A percentile compares a stretch with the other conserved stretches of the same genome.
These are phyloP conservation scores for Boletus rufocinnamomeus DNA, from an alignment of 768 basidiomycete species.

Conservation along the genomic window DNA sequence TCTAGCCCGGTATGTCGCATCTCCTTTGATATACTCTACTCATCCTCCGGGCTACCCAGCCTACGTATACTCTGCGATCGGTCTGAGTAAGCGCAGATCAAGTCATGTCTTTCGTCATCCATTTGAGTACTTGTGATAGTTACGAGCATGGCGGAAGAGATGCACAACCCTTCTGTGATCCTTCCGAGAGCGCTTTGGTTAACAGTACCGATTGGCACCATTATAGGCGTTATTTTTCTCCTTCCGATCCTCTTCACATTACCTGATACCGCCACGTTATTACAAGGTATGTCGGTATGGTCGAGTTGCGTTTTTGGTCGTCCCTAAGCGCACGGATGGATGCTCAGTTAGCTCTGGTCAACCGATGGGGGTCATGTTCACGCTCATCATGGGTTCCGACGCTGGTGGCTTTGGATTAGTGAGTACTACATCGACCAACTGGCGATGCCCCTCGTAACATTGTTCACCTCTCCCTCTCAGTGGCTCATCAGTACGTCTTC, in stretches of 20 bases:
- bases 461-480: constrained; percentile 16
- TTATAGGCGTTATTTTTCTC: constrained; percentile 55
- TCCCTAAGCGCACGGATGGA: constrained; percentile 3
- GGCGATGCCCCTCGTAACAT: not conserved
- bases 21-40: not conserved
- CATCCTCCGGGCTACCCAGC: constrained; percentile 36
- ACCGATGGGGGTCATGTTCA: constrained; percentile 63
- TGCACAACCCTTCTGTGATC: constrained; percentile 54
- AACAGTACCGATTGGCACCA: constrained; percentile 53
- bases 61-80: constrained; percentile 59
- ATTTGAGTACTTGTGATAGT: constrained; percentile 37
- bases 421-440: constrained; percentile 19
- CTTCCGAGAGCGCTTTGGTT: constrained; percentile 57
- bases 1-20: constrained; percentile 31
- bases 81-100: constrained; percentile 50
- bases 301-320: not conserved
- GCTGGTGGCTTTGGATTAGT: constrained; percentile 66
- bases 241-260: constrained; percentile 67
- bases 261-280: constrained; percentile 54
- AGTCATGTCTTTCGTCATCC: not conserved
- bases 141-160: constrained; percentile 69
- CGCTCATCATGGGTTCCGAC: constrained; percentile 59
- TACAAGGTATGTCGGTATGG: constrained; percentile 49
- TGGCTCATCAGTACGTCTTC: constrained; percentile 44
- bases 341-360: constrained; percentile 58